phyloP scores from a whole-genome alignment of 139 green algal species.

The Zygnema circumcarinatum region DNA sequence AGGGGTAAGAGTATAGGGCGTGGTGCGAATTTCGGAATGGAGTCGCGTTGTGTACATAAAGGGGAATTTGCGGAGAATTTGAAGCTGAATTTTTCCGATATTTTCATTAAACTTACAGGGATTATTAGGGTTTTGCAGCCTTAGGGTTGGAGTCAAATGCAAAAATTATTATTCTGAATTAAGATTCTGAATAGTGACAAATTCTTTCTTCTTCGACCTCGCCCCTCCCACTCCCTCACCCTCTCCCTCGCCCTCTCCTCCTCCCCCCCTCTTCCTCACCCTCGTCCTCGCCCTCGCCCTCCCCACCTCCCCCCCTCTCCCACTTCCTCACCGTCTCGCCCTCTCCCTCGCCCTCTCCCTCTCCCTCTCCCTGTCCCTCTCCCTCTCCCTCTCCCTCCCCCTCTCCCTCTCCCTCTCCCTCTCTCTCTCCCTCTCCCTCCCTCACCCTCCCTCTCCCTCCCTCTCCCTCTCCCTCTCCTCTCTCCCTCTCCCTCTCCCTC shows the following conservation, averaged over 20 bases:
- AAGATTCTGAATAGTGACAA: no score
- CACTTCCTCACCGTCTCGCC: neutral
- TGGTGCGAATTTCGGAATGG: no score
- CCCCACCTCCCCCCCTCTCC: neutral
- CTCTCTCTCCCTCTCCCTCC: neutral
- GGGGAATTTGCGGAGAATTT: no score
- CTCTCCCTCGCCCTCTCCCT: neutral
- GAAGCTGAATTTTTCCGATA: no score
- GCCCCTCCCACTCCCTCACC: neutral
- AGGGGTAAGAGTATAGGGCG: no score
- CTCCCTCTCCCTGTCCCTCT: neutral
- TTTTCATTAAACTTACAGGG: no score
- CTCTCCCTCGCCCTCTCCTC: neutral
- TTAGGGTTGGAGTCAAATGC: no score
- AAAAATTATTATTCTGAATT: no score
- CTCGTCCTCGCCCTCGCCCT: neutral
- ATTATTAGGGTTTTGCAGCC: no score
- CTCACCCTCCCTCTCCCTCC: neutral
- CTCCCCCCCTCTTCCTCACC: neutral
- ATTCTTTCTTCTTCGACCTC: no score
- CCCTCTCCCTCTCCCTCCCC: slow-evolving; percentile 2
- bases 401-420: slow-evolving; percentile 6
- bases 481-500: neutral
- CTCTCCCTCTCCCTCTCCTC: neutral
- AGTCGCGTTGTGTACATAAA: no score